Conservation (phyloP, 129 eudicot species). For the Arctium minus region DNA sequence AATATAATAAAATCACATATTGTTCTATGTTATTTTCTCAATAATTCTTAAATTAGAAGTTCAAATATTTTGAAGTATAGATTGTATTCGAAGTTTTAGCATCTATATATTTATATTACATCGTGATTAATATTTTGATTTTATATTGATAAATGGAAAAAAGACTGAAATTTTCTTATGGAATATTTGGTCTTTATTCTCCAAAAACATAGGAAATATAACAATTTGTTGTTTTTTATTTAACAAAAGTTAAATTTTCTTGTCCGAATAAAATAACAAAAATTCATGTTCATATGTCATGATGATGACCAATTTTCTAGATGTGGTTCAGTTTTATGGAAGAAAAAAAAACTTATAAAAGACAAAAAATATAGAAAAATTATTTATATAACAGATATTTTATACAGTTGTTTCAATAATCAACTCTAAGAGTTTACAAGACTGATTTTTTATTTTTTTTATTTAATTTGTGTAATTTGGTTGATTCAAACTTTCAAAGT, state of each 20-base stretch:
- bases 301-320: neutral
- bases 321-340: neutral
- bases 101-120: too few relatives aligned
- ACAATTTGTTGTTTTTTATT: neutral
- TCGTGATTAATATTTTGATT: neutral
- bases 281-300: neutral
- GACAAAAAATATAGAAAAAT: too few relatives aligned
- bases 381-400: too few relatives aligned
- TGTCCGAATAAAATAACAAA: neutral
- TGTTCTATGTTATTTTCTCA: neutral
- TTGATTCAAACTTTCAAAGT: neutral
- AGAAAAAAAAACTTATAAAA: too few relatives aligned
- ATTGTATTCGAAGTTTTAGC: neutral
- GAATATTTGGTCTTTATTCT: neutral
- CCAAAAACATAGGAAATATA: neutral
- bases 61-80: neutral
- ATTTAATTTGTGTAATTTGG: too few relatives aligned
- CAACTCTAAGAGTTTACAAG: too few relatives aligned
- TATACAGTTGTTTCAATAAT: too few relatives aligned
- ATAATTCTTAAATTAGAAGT: neutral
- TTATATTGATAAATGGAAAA: neutral
- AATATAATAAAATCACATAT: too few relatives aligned
- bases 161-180: neutral
- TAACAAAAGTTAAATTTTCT: neutral
- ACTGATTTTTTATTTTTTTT: too few relatives aligned